These are phyloP conservation scores for Naematelia aurantialba DNA, from an alignment of 768 basidiomycete genomes.

Conservation along the genomic window DNA sequence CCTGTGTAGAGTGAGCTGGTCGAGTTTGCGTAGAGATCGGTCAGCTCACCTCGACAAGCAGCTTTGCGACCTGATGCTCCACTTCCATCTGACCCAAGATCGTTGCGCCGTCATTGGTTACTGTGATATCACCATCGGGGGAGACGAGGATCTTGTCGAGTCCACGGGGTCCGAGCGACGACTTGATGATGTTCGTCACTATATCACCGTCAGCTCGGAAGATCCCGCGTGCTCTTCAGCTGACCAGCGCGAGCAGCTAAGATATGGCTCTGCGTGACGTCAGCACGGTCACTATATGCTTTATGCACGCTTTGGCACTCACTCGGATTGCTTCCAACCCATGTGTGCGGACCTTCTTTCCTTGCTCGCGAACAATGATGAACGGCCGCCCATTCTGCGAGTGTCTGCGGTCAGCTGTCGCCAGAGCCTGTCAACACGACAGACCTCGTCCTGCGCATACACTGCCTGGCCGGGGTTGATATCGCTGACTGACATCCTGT, in stretches of 20 bases:
- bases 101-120: conserved; percentile 98
- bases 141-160: conserved; percentile 57
- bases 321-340: conserved; percentile 96
- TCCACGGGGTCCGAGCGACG: conserved; percentile 91
- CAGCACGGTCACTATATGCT: conserved; percentile 5
- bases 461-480: conserved; percentile 52
- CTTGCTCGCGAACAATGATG: conserved; percentile 89
- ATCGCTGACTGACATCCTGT: conserved; percentile 46
- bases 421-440: conserved; percentile 4
- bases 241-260: conserved; percentile 68
- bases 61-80: conserved; percentile 97
- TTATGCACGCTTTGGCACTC: conserved; percentile 12
- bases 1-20: conserved; percentile 53
- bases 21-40: background rate
- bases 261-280: conserved; percentile 63
- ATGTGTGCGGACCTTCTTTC: conserved; percentile 83
- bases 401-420: conserved; percentile 8
- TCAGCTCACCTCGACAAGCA: conserved; percentile 63
- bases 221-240: background rate
- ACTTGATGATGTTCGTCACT: conserved; percentile 89
- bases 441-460: conserved; percentile 51
- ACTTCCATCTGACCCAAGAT: conserved; percentile 99
- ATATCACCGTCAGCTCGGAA: conserved; percentile 38
- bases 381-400: conserved; percentile 88
- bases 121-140: conserved; percentile 97